Base-by-base conservation (phyloP, 2,329 filamentous ascomycete genomes). In the Lachnellula suecica region DNA sequence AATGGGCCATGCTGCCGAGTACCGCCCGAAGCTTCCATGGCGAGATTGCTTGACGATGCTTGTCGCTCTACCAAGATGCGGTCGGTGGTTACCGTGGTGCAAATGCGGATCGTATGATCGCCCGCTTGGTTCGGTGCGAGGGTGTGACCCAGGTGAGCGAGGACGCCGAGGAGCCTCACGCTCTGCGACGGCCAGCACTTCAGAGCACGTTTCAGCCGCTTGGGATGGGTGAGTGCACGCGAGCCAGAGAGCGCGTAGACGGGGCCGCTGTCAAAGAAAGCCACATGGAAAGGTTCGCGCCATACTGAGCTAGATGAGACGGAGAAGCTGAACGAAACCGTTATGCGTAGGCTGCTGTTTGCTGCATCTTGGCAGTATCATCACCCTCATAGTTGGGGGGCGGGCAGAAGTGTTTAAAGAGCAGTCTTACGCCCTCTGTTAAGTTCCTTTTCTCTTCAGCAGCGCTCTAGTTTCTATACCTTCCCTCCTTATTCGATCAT, bases 301-400 rank as follows among this genome's bases (percentile, higher is more conserved):
- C n/a, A n/a, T n/a, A n/a, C n/a, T n/a, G 27, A 27, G 46, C 44
- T 51, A 53, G 50, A 56, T 61, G 57, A 59, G 59, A 61, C 53
- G 57, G 47, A 47, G 49, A 54, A 54, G 50, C 52, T 50, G 56
- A 59, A 57, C 54, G 52, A 56, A 53, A 52, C 44, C 41, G 29
- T 56, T 25, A 60, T 59, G 54, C 54, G 4, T 29, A 47, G 24
- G 13, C 8, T 4, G 19, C 8, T 2, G 37, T 19, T 40, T 24
- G 22, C 6, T 8, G 23, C 13, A 11, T 20, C 40, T 29, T 52
- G 42, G 23, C 27, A 23, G 20, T 35, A 45, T 41, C 40, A 17
- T 42, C 22, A n/a, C 13, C 40, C 22, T 42, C 22, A 23, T 4
- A 7, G 22, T 24, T 8, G 31, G 24, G 34, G 38, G 29, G 17